phyloP scores from a whole-genome alignment of 2,329 filamentous ascomycete genomes.

The Colletotrichum cuscutae region DNA sequence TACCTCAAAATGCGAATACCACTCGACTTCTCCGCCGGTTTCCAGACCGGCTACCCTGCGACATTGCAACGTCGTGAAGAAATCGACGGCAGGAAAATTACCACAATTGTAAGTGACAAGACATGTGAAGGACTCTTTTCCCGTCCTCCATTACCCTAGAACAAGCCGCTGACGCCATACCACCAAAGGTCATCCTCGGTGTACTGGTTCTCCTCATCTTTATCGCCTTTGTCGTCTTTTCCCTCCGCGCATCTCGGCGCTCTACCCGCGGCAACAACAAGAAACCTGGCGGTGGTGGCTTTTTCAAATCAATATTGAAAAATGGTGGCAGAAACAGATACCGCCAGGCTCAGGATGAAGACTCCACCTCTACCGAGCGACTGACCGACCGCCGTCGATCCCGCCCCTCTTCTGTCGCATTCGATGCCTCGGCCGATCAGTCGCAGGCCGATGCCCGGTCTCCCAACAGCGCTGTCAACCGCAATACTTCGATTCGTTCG shows the following conservation, averaged over 20 bases:
- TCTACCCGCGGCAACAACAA: conserved; percentile 46
- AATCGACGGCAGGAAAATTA: conserved; percentile 23
- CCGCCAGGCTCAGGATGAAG: conserved; percentile 44
- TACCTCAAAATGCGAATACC: conserved; percentile 30
- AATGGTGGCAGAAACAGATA: conserved; percentile 38
- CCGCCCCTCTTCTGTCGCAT: conserved; percentile 23
- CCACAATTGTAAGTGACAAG: conserved; percentile 30
- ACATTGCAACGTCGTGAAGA: conserved; percentile 11
- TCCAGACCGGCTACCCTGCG: background rate
- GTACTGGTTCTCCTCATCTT: conserved; percentile 40
- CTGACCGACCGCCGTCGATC: conserved; percentile 12
- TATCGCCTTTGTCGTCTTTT: conserved; percentile 36
- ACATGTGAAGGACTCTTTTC: background rate
- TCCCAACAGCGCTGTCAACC: conserved; percentile 66
- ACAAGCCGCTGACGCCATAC: conserved; percentile 7
- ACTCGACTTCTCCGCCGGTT: background rate
- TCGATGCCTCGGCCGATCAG: conserved; percentile 34
- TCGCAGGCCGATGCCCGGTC: conserved; percentile 37
- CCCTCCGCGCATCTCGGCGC: conserved; percentile 38
- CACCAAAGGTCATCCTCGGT: conserved; percentile 39
- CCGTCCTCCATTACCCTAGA: background rate
- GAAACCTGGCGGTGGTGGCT: background rate
- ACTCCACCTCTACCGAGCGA: conserved; percentile 36
- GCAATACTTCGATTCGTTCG: conserved; percentile 89
- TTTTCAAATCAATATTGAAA: conserved; percentile 26